Conservation (phyloP, 805 yeast genomes). For the Cyberlindnera americana region DNA sequence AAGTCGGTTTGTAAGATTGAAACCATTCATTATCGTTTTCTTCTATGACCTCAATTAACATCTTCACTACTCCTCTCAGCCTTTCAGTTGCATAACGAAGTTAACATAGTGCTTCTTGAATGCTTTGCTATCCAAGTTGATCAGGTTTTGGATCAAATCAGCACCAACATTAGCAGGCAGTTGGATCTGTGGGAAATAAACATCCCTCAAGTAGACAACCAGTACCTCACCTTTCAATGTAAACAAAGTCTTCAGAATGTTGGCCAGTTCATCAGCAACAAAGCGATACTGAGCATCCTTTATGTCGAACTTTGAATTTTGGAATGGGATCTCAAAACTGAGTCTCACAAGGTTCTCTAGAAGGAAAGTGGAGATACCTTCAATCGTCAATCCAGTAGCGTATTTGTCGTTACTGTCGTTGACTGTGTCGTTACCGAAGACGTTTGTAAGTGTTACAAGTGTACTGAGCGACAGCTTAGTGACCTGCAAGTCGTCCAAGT, state of each 20-base stretch:
- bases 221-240: constrained; percentile 44
- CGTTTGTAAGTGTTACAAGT: constrained; percentile 56
- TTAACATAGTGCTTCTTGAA: constrained; percentile 68
- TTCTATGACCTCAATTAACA: no score
- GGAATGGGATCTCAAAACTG: constrained; percentile 77
- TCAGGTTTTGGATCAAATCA: constrained; percentile 60
- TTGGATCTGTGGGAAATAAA: constrained; percentile 48
- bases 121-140: constrained; percentile 51
- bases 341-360: constrained; percentile 64
- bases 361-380: constrained; percentile 68
- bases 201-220: constrained; percentile 48
- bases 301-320: constrained; percentile 57
- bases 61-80: constrained; percentile 1
- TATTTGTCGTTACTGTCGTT: constrained; percentile 55
- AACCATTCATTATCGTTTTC: neutral
- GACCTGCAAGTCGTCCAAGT: constrained; percentile 56
- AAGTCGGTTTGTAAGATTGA: neutral
- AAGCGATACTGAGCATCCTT: constrained; percentile 79
- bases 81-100: constrained; percentile 35
- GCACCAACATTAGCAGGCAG: constrained; percentile 56
- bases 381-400: constrained; percentile 47
- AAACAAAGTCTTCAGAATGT: constrained; percentile 61
- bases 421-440: constrained; percentile 68
- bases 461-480: constrained; percentile 70
- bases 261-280: constrained; percentile 70